Percentiles rank a stretch among this genome's conserved stretches.
phyloP scores from a whole-genome alignment of 2,329 filamentous ascomycete species.

The Fusarium globosum region DNA sequence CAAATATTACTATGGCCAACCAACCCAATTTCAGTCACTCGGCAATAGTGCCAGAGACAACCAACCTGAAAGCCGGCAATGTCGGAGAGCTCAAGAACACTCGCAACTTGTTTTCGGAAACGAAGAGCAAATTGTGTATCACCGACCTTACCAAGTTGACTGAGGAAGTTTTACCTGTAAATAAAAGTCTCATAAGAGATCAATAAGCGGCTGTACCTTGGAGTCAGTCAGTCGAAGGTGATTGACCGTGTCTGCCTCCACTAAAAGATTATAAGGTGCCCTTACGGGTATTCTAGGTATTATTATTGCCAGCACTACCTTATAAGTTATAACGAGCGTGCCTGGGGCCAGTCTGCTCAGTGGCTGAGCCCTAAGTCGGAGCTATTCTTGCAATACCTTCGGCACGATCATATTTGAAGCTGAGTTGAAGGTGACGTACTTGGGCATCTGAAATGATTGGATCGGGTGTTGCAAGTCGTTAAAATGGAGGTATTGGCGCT shows the following conservation, averaged over 20 bases:
- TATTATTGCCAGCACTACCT: too few species aligned
- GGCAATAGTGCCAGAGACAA: neutral
- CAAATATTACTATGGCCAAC: too few species aligned
- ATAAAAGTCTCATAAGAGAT: neutral
- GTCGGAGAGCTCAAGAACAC: neutral
- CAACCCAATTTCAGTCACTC: neutral
- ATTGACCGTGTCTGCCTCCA: fast-evolving
- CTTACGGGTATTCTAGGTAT: too few species aligned
- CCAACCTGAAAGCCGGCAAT: neutral
- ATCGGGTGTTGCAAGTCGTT: neutral
- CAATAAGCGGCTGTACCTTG: neutral
- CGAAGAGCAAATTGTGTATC: neutral
- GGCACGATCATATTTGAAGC: neutral
- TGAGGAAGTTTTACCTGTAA: neutral
- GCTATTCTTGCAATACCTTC: fast-evolving
- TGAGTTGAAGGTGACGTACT: neutral
- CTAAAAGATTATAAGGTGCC: neutral
- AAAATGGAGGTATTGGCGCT: too few species aligned
- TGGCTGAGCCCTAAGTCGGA: fast-evolving
- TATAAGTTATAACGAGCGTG: too few species aligned
- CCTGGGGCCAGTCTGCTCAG: too few species aligned
- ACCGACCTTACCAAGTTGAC: fast-evolving
- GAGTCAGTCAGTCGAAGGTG: neutral
- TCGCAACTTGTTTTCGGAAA: fast-evolving
- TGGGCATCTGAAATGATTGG: too few species aligned